Conservation (phyloP, 768 basidiomycete genomes). For the Mycena metata region DNA sequence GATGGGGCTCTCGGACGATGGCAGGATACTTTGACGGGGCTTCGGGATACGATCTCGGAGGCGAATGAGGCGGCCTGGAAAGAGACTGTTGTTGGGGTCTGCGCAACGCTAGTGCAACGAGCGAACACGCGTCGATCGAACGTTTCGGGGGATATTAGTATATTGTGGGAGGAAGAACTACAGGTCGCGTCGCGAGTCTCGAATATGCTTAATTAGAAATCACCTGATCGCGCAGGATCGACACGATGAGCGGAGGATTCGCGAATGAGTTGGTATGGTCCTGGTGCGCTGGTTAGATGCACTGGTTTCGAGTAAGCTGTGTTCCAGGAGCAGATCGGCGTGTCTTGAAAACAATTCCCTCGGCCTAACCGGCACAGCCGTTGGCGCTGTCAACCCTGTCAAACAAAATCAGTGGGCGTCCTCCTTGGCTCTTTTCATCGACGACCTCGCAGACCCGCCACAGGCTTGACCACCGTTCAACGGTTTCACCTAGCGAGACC, state of each 20-base stretch:
- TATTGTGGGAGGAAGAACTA: conserved; percentile 74
- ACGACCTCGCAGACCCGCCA: not conserved
- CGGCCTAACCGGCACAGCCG: too few species aligned
- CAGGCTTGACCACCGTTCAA: not conserved
- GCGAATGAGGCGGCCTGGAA: conserved; percentile 67
- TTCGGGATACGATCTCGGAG: conserved; percentile 58
- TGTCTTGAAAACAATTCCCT: too few species aligned
- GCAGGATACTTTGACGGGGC: conserved; percentile 66
- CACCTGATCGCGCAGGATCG: conserved; percentile 13
- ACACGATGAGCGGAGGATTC: not conserved
- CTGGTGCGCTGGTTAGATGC: too few species aligned
- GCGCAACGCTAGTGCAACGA: conserved; percentile 53
- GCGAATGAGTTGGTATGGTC: not conserved
- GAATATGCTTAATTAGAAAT: conserved; percentile 15
- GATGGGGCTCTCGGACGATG: conserved; percentile 59
- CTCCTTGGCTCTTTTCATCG: not conserved
- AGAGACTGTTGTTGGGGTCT: conserved; percentile 53
- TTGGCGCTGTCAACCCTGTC: too few species aligned
- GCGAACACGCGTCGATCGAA: conserved; percentile 42
- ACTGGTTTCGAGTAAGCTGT: too few species aligned
- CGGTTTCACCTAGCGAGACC: not conserved
- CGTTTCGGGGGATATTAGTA: conserved; percentile 52
- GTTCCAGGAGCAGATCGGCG: too few species aligned
- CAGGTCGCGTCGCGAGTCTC: conserved; percentile 55
- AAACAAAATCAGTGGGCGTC: too few species aligned